A percentile compares a stretch with the other conserved stretches of the same genome.
Conservation (phyloP, 495 filamentous ascomycete genomes). For the Xylaria bambusicola region DNA sequence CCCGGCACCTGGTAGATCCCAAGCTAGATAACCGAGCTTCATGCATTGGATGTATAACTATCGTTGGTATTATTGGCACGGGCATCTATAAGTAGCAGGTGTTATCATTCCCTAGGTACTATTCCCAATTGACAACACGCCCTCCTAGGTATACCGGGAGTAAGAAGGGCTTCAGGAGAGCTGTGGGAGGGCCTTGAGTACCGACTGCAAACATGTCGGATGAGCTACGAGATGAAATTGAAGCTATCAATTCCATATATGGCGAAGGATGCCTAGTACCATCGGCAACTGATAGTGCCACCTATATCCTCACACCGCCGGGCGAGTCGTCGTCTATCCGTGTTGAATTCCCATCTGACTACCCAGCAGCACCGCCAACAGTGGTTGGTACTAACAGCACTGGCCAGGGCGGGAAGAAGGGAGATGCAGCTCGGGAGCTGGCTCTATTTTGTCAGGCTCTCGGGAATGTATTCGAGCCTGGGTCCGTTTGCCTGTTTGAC, state of each 20-base stretch:
- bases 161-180: too few species aligned
- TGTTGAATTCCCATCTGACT: constrained; percentile 67
- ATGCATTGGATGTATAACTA: too few species aligned
- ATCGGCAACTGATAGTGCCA: constrained; percentile 21
- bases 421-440: constrained; percentile 67
- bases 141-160: too few species aligned
- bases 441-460: constrained; percentile 67
- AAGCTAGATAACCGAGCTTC: too few species aligned
- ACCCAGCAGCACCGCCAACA: constrained; percentile 68
- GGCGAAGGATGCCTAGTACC: constrained; percentile 63
- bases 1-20: too few species aligned
- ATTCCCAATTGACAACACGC: too few species aligned
- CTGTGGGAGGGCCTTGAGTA: too few species aligned
- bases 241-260: constrained; percentile 93
- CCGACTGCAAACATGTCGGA: constrained; percentile 60
- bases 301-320: constrained; percentile 56
- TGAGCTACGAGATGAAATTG: constrained; percentile 81
- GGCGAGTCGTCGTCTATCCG: constrained; percentile 56
- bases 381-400: constrained; percentile 68
- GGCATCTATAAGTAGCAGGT: too few species aligned
- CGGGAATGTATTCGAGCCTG: constrained; percentile 63
- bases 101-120: too few species aligned
- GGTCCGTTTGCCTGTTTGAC: constrained; percentile 86
- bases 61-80: too few species aligned
- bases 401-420: constrained; percentile 59